Percentiles rank a stretch among this genome's conserved stretches.
These are phyloP conservation scores for Hemerocallis citrina DNA, from an alignment of 106 monocot genomes.

Conservation along the genomic window DNA sequence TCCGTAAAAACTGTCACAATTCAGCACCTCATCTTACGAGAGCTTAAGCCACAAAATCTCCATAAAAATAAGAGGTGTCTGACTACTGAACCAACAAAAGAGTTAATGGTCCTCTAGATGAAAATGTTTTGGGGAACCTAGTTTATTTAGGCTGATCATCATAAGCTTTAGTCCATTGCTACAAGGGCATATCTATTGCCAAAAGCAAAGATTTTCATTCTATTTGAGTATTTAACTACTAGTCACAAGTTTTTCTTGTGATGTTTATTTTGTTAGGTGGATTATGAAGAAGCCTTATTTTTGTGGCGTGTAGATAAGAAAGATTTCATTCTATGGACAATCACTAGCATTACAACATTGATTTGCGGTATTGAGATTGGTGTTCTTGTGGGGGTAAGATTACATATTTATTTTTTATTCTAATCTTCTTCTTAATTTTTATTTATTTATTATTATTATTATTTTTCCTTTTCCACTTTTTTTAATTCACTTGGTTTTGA, in stretches of 20 bases:
- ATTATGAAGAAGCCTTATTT: slow-evolving; percentile 92
- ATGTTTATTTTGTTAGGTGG: slow-evolving; percentile 43
- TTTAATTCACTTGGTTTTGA: neutral
- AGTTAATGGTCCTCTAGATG: neutral
- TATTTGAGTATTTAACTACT: neutral
- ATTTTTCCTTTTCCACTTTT: neutral
- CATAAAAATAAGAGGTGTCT: no score
- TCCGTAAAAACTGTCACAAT: no score
- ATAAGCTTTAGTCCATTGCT: neutral
- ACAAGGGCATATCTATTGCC: no score
- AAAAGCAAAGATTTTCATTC: neutral
- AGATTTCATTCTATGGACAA: slow-evolving; percentile 93
- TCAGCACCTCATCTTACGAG: no score
- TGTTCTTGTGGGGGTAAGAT: slow-evolving; percentile 90
- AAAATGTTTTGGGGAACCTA: neutral
- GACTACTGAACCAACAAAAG: no score
- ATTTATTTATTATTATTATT: neutral
- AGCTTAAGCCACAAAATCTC: no score
- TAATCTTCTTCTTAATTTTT: neutral
- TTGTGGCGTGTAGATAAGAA: slow-evolving; percentile 95
- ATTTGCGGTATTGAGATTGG: slow-evolving; percentile 94
- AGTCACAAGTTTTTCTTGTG: neutral
- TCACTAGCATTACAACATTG: slow-evolving; percentile 76
- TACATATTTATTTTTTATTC: slow-evolving; percentile 2
- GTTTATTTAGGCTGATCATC: neutral